These are phyloP conservation scores for Astragalus glycyphyllos DNA, from an alignment of 306 rosid species.

Conservation along the genomic window DNA sequence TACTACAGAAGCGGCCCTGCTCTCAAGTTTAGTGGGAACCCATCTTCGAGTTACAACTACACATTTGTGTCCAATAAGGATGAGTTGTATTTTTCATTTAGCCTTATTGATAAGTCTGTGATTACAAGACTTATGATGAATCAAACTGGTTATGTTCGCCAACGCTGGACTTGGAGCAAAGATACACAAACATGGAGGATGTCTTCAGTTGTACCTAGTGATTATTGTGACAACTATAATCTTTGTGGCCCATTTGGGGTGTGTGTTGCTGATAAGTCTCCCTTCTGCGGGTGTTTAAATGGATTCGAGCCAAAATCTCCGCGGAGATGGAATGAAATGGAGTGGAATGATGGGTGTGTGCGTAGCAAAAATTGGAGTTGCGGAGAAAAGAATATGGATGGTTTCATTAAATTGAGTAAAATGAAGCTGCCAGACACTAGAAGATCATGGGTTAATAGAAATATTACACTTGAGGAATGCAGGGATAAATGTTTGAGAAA, in stretches of 20 bases:
- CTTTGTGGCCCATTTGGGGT: slow-evolving; percentile 52
- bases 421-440: slow-evolving; percentile 53
- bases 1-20: too few relatives aligned
- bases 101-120: slow-evolving; percentile 10
- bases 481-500: slow-evolving; percentile 53
- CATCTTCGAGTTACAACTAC: background rate
- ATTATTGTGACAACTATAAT: slow-evolving; percentile 49
- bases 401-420: slow-evolving; percentile 38
- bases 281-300: slow-evolving; percentile 52
- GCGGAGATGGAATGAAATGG: slow-evolving; percentile 33
- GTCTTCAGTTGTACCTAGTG: slow-evolving; percentile 36
- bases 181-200: slow-evolving; percentile 37
- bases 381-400: slow-evolving; percentile 42
- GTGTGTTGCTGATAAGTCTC: slow-evolving; percentile 36
- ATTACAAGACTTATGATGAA: slow-evolving; percentile 41
- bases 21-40: too few relatives aligned
- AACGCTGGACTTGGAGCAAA: slow-evolving; percentile 32
- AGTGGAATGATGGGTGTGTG: slow-evolving; percentile 53
- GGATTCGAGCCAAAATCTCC: slow-evolving; percentile 57
- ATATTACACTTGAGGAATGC: background rate
- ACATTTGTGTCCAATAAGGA: background rate
- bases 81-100: slow-evolving; percentile 40
- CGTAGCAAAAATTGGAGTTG: slow-evolving; percentile 40
- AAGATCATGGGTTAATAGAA: slow-evolving; percentile 49
- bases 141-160: slow-evolving; percentile 16